A percentile compares a stretch with the other conserved stretches of the same genome.
phyloP scores from a whole-genome alignment of 1,284 basidiomycete genomes.

The Sporisorium exsertum region DNA sequence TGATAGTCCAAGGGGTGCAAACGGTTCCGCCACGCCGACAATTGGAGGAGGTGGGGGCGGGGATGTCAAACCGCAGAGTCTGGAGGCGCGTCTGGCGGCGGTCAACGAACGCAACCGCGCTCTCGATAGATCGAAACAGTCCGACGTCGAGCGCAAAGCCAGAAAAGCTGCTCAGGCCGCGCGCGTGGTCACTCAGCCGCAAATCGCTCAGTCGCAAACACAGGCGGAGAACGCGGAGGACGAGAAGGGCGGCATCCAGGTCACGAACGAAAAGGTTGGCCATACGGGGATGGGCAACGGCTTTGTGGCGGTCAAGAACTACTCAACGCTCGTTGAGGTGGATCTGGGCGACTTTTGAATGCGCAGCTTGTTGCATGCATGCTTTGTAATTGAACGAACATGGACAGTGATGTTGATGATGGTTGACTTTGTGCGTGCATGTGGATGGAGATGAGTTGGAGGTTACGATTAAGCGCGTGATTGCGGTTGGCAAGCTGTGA shows the following conservation, averaged over 20 bases:
- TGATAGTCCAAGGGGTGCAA: neutral
- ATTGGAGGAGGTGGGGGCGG: neutral
- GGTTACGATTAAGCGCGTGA: too few species aligned
- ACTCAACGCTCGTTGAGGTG: conserved; percentile 70
- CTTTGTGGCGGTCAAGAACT: conserved; percentile 68
- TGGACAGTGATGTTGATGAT: too few species aligned
- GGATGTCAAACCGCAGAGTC: conserved; percentile 42
- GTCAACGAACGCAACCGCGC: conserved; percentile 89
- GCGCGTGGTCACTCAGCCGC: neutral
- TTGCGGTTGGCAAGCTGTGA: too few species aligned
- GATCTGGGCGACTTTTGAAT: conserved; percentile 71
- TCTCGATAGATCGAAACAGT: conserved; percentile 81
- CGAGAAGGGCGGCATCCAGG: conserved; percentile 8
- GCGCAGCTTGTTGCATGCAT: neutral
- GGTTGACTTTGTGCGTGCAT: neutral
- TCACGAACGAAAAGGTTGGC: conserved; percentile 24
- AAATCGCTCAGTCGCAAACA: neutral
- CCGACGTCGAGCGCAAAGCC: conserved; percentile 78
- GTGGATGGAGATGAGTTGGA: too few species aligned
- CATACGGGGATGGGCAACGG: conserved; percentile 63
- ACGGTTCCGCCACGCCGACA: neutral
- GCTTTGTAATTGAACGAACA: too few species aligned
- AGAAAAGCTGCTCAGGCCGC: conserved; percentile 70
- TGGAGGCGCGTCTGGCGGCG: conserved; percentile 76
- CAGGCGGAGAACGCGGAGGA: neutral